phyloP scores from a whole-genome alignment of 352 stramenopile species.

The Pythium guiyangense region DNA sequence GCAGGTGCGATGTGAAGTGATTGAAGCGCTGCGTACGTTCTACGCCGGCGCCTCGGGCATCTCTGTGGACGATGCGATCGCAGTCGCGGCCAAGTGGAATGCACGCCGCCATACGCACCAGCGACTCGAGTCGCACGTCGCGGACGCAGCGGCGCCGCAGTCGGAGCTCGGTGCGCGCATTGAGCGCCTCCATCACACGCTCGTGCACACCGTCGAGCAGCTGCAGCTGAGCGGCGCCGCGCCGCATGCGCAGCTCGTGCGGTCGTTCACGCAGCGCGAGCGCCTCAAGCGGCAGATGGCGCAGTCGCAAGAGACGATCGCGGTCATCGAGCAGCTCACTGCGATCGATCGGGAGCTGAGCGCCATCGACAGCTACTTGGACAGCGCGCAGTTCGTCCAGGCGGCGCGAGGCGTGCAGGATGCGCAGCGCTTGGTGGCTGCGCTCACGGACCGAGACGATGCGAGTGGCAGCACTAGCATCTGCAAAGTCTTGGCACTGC shows the following conservation, averaged over 20 bases:
- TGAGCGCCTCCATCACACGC: slow-evolving; percentile 27
- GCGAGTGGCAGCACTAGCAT: too few species aligned
- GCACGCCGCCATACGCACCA: neutral
- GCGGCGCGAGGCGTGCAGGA: slow-evolving; percentile 35
- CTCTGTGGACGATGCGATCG: slow-evolving; percentile 55
- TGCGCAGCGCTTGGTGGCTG: slow-evolving; percentile 30
- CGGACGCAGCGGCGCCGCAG: slow-evolving; percentile 6
- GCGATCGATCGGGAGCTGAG: slow-evolving; percentile 45
- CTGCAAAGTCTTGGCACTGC: slow-evolving; percentile 33
- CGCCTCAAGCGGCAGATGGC: slow-evolving; percentile 53
- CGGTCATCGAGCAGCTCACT: slow-evolving; percentile 67
- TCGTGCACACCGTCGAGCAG: slow-evolving; percentile 43
- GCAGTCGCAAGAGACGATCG: slow-evolving; percentile 52
- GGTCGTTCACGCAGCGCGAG: slow-evolving; percentile 57
- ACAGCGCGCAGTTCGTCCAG: slow-evolving; percentile 34
- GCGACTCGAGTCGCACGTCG: slow-evolving; percentile 5
- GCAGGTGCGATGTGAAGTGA: slow-evolving; percentile 43
- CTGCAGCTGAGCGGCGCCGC: slow-evolving; percentile 32
- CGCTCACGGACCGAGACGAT: slow-evolving; percentile 11
- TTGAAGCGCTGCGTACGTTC: slow-evolving; percentile 57
- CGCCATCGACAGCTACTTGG: slow-evolving; percentile 44
- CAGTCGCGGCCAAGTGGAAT: slow-evolving; percentile 51
- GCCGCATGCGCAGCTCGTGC: slow-evolving; percentile 38
- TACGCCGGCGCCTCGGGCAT: slow-evolving; percentile 53
- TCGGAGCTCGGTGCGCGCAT: slow-evolving; percentile 58